Base-by-base conservation (phyloP, 164 flowering plant genomes). In the Sedum album region DNA sequence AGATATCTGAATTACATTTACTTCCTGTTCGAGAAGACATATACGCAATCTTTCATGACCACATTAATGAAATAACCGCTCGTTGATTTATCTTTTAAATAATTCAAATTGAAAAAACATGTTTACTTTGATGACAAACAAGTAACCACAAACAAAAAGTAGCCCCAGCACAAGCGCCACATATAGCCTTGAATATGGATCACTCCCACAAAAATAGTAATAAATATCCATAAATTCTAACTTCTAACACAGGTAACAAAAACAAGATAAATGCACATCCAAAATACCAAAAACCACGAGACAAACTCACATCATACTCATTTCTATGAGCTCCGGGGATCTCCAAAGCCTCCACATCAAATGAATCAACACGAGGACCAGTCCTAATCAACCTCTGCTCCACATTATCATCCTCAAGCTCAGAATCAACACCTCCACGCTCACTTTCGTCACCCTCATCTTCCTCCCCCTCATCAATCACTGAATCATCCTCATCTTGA, bases 321-420 rank as follows among this genome's bases (percentile, higher is more conserved):
- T 73, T 80, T 65, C 89, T 76, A 21, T 77, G 86, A 35, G 86
- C 95, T 0, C 97, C 91, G 13, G 96, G 96, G 68, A 91, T 81
- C 69, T 94, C 98, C 10, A 89, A 92, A 5, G 96, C 97, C 71
- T 94, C 98, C 4, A 91, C 97, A 74, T 91, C 98, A 67, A 94
- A 94, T 11, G 98, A 94, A 80, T 94, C 97, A 10, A 94, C 72
- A 36, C 92, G 75, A 0, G 96, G 97, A 2, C 98, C 97, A 14
- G 98, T 94, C 10, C 98, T 83, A 69, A 94, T 84, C 85, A 94
- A 72, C 44, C 84, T 23, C 57, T 69, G 55, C 51, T 60, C 66
- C 63, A 66, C 76, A 68, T 74, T 83, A 1, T 74, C 79, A 3
- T 76, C 76, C 0, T 75, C 79, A 1, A 39, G 70, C 13, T 67